These are phyloP conservation scores for Boletales sp. DNA, from an alignment of 768 basidiomycete species.

Conservation along the genomic window DNA sequence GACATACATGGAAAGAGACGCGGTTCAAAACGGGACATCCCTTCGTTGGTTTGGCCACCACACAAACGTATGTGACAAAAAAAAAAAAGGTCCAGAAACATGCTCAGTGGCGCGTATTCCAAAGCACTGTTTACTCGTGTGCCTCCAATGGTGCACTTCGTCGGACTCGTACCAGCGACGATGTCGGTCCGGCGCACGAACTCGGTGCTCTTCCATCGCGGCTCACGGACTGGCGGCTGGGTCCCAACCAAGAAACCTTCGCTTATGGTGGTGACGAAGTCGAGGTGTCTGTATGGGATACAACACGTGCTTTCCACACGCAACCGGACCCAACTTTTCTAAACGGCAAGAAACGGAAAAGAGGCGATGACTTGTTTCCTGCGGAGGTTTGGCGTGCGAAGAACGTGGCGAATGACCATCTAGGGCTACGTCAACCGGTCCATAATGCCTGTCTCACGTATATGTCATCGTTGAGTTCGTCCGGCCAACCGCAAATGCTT, in stretches of 20 bases:
- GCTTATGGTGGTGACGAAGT: slow-evolving; percentile 87
- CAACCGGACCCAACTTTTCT: slow-evolving; percentile 15
- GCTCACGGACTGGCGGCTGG: slow-evolving; percentile 64
- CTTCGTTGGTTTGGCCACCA: slow-evolving; percentile 60
- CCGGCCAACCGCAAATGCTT: slow-evolving; percentile 47
- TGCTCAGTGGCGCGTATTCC: background rate
- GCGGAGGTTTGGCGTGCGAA: slow-evolving; percentile 84
- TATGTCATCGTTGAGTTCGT: slow-evolving; percentile 36
- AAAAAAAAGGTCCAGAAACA: background rate
- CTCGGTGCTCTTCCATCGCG: slow-evolving; percentile 59
- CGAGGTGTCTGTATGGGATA: slow-evolving; percentile 77
- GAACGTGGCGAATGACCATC: slow-evolving; percentile 76
- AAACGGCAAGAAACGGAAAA: slow-evolving; percentile 48
- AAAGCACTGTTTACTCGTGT: slow-evolving; percentile 56
- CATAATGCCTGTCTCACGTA: slow-evolving; percentile 69
- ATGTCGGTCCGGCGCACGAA: slow-evolving; percentile 18
- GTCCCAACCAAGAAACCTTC: slow-evolving; percentile 52
- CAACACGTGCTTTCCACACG: slow-evolving; percentile 50
- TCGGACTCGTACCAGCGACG: slow-evolving; percentile 35
- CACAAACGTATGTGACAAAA: slow-evolving; percentile 47
- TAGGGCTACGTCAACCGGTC: slow-evolving; percentile 75
- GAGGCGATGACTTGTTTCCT: slow-evolving; percentile 55
- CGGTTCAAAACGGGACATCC: slow-evolving; percentile 48
- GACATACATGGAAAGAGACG: slow-evolving; percentile 61
- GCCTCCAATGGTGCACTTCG: slow-evolving; percentile 74